Evolutionary conservation across 495 filamentous ascomycete species (phyloP).

Genomic region (Mycothermus thermophilus): DNA sequence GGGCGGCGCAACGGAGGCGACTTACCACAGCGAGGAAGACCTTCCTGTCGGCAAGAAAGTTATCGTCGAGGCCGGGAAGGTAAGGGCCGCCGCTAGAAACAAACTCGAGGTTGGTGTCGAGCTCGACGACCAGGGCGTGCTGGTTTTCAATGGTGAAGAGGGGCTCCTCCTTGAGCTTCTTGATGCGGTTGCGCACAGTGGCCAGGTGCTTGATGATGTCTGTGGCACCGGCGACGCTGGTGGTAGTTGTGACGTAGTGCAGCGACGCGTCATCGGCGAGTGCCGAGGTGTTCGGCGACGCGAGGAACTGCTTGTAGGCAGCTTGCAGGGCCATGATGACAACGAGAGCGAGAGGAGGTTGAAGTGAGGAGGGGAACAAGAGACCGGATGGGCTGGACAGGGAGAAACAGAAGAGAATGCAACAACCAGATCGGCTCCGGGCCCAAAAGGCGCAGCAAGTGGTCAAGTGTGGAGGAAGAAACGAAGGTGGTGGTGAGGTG

Average conservation of each 20-base stretch:
- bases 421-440: no score
- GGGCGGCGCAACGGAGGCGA: not conserved
- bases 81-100: conserved; percentile 67
- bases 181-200: conserved; percentile 49
- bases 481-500: no score
- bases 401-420: not conserved
- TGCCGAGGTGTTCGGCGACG: conserved; percentile 47
- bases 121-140: conserved; percentile 56
- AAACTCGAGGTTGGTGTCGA: conserved; percentile 78
- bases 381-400: not conserved
- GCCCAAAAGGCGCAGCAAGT: no score
- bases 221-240: conserved; percentile 50
- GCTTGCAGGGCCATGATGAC: conserved; percentile 24
- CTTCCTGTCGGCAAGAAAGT: conserved; percentile 75
- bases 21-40: conserved; percentile 74
- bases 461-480: no score
- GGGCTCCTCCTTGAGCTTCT: conserved; percentile 65
- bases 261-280: conserved; percentile 61
- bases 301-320: conserved; percentile 67
- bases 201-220: conserved; percentile 67
- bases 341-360: not conserved
- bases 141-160: conserved; percentile 57
- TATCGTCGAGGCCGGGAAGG: conserved; percentile 83
- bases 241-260: conserved; percentile 86
- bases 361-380: not conserved